Conservation (phyloP, 805 yeast genomes). For the Candida xiaguanensis region DNA sequence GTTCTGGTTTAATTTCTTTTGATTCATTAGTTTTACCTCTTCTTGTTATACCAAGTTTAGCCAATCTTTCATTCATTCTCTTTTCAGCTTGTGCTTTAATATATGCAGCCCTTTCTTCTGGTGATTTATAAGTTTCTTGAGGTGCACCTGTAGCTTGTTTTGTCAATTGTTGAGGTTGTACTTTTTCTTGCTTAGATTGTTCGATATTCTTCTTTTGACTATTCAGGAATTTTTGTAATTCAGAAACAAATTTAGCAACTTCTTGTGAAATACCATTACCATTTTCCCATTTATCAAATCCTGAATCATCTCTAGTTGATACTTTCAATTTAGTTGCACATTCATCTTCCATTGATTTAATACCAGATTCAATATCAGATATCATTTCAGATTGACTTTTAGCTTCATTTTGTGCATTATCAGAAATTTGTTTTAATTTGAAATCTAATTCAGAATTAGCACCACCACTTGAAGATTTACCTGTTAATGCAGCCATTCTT, state of each 20-base stretch:
- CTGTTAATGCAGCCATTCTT: constrained; percentile 91
- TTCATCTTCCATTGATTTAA: constrained; percentile 57
- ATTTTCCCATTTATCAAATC: constrained; percentile 71
- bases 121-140: constrained; percentile 29
- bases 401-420: constrained; percentile 50
- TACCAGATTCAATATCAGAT: constrained; percentile 67
- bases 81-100: constrained; percentile 72
- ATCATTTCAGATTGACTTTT: constrained; percentile 57
- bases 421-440: constrained; percentile 49
- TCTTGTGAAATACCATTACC: constrained; percentile 71
- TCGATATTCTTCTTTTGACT: constrained; percentile 9
- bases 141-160: constrained; percentile 6
- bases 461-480: constrained; percentile 45
- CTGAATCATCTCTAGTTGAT: constrained; percentile 41
- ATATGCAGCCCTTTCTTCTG: constrained; percentile 72
- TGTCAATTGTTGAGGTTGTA: constrained; percentile 11
- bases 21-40: constrained; percentile 15
- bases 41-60: constrained; percentile 68
- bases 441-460: constrained; percentile 53
- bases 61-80: constrained; percentile 82
- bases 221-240: constrained; percentile 35
- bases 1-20: not conserved
- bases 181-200: not conserved
- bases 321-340: constrained; percentile 41
- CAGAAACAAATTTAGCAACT: constrained; percentile 59